Base-by-base conservation (phyloP, 83 land plant species). In the Picea abies region DNA sequence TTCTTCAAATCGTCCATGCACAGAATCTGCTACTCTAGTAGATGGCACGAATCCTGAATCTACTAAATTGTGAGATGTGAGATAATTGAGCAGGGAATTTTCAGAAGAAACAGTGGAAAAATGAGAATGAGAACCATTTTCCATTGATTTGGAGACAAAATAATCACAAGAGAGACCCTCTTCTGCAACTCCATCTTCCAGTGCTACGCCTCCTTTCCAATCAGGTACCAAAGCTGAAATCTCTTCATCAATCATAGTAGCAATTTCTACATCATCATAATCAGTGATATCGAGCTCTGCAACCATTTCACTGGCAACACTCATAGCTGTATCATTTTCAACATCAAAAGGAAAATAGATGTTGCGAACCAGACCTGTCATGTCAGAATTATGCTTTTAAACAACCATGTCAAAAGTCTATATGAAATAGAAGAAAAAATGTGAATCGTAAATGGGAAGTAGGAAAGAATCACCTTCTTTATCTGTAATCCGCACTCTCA, bases 1-100 rank as follows among this genome's bases (percentile, higher is more conserved):
- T 85, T 92, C 92, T 81, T 92, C 91, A 76, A 92, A 92, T 20
- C 93, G 84, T 25, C 95, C 95, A 82, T 90, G 95, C 22, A 80
- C 77, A 79, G 82, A 82, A 76, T 89, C 84, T 60, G 20, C 80
- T 16, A 78, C n/a, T 60, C 63, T 78, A 25, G 63, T 78, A 19
- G 63, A 60, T 60, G 62, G 80, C 63, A 78, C 16, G 26, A 60
- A 44, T 85, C 87, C 49, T 77, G 61, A 64, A 29, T 72, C 64
- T 65, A 52, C 75, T 22, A 29, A 20, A 19, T 29, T 25, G 73
- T 60, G 67, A 35, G 69, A 79, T 47, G 78, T 49, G 37, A 60
- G 66, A 52, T 58, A 56, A 10, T 60, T 72, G 19, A 67, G 68
- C 60, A 69, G 16, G 20, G 86, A 86, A 58, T 68, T 78, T 23